These are phyloP conservation scores for Linum usitatissimum DNA, from an alignment of 345 rosid genomes.

Conservation along the genomic window DNA sequence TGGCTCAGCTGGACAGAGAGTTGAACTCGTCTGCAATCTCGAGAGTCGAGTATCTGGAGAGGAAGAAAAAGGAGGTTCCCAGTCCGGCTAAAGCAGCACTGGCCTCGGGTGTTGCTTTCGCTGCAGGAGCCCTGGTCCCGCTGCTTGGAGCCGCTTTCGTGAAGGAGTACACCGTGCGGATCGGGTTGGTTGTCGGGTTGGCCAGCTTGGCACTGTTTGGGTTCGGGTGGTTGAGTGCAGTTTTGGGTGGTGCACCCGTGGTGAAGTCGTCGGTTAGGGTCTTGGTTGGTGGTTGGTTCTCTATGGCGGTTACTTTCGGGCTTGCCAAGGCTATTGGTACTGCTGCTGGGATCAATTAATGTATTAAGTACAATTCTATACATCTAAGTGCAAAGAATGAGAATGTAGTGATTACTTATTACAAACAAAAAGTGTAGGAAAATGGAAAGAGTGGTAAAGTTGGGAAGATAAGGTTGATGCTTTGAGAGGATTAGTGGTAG, in stretches of 20 bases:
- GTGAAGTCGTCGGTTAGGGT: slow-evolving; percentile 26
- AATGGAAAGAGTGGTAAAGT: neutral
- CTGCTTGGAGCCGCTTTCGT: slow-evolving; percentile 28
- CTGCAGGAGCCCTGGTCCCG: slow-evolving; percentile 28
- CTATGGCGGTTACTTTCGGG: slow-evolving; percentile 35
- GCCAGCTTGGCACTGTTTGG: slow-evolving; percentile 27
- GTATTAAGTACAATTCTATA: neutral
- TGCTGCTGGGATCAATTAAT: neutral
- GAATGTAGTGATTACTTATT: neutral
- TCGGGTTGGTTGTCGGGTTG: slow-evolving; percentile 22
- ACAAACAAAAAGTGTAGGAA: neutral
- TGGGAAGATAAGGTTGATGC: neutral
- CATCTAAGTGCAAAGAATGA: too few species aligned
- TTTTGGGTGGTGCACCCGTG: slow-evolving; percentile 24
- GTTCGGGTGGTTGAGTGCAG: slow-evolving; percentile 30
- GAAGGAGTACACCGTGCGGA: slow-evolving; percentile 18
- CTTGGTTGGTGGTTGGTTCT: slow-evolving; percentile 38
- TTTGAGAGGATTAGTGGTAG: neutral
- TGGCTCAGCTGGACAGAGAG: slow-evolving; percentile 46
- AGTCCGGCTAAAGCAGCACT: slow-evolving; percentile 30
- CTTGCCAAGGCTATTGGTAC: slow-evolving; percentile 23
- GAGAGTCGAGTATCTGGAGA: neutral
- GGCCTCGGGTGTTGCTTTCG: slow-evolving; percentile 33
- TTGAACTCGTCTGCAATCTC: neutral
- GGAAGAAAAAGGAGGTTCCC: slow-evolving; percentile 21